phyloP scores from a whole-genome alignment of 2,329 filamentous ascomycete species.

The Cladosporium phlei region DNA sequence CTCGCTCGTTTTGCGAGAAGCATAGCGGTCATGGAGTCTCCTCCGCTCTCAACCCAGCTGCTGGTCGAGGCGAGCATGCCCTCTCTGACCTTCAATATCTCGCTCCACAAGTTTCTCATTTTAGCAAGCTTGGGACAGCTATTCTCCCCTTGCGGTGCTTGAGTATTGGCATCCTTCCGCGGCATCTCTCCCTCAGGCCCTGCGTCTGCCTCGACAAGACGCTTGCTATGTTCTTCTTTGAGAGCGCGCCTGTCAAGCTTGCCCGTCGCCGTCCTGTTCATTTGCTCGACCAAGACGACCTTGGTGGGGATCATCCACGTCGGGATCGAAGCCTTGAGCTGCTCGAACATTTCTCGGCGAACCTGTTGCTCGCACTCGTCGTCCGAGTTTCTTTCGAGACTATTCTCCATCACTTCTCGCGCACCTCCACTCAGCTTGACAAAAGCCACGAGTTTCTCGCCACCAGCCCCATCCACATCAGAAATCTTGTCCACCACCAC shows the following conservation, averaged over 20 bases:
- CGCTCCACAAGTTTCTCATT: background rate
- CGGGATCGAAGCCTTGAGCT: background rate
- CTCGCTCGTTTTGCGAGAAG: too few species aligned
- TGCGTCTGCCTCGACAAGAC: too few species aligned
- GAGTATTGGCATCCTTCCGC: too few species aligned
- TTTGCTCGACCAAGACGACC: too few species aligned
- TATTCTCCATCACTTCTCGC: background rate
- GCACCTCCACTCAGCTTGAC: background rate
- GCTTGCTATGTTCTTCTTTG: background rate
- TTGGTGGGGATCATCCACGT: too few species aligned
- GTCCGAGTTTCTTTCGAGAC: too few species aligned
- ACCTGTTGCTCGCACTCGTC: too few species aligned
- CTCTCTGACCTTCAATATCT: background rate
- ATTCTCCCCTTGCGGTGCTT: too few species aligned
- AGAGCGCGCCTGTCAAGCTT: background rate
- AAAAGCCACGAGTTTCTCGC: background rate
- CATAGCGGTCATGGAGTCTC: constrained; percentile 14
- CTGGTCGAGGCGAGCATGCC: background rate
- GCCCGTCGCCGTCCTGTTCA: too few species aligned
- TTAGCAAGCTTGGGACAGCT: too few species aligned
- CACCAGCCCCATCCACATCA: background rate
- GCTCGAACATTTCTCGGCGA: too few species aligned
- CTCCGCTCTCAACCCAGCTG: constrained; percentile 4
- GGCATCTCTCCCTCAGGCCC: too few species aligned
- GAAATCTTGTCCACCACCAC: background rate